phyloP scores from a whole-genome alignment of 179 eudicot species.

The Carnegiea gigantea region DNA sequence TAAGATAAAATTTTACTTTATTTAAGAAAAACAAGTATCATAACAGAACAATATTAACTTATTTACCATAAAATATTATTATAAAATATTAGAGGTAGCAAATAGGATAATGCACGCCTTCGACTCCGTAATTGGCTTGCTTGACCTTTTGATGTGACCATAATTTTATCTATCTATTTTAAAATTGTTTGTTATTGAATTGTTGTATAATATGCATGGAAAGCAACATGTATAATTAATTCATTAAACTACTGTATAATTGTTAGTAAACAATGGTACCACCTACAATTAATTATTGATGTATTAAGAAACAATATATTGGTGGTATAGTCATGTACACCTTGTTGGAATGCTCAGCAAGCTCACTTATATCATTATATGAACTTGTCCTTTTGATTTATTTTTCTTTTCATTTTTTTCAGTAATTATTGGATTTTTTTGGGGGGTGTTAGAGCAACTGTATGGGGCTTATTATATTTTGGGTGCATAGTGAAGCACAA shows the following conservation, averaged over 20 bases:
- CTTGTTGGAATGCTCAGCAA: background rate
- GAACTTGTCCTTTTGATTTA: background rate
- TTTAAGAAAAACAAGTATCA: too few species aligned
- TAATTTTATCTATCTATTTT: background rate
- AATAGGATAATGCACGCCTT: background rate
- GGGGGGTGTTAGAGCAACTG: too few species aligned
- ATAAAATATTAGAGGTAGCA: background rate
- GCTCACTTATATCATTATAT: background rate
- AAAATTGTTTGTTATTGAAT: background rate
- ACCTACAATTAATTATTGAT: background rate
- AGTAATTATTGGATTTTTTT: too few species aligned
- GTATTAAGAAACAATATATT: background rate
- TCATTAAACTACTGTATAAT: background rate
- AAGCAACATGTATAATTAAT: background rate
- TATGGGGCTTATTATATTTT: too few species aligned
- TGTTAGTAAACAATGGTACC: slow-evolving; percentile 1
- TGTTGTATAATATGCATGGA: background rate
- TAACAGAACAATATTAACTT: too few species aligned
- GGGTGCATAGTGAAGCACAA: too few species aligned
- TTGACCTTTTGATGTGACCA: slow-evolving; percentile 6
- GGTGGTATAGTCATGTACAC: background rate
- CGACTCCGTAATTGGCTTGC: background rate
- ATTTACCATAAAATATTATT: too few species aligned
- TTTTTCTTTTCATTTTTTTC: background rate
- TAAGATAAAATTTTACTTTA: too few species aligned